These are phyloP conservation scores for Phaeosphaeriaceae sp. DNA, from an alignment of 2,329 filamentous ascomycete species.

Conservation along the genomic window DNA sequence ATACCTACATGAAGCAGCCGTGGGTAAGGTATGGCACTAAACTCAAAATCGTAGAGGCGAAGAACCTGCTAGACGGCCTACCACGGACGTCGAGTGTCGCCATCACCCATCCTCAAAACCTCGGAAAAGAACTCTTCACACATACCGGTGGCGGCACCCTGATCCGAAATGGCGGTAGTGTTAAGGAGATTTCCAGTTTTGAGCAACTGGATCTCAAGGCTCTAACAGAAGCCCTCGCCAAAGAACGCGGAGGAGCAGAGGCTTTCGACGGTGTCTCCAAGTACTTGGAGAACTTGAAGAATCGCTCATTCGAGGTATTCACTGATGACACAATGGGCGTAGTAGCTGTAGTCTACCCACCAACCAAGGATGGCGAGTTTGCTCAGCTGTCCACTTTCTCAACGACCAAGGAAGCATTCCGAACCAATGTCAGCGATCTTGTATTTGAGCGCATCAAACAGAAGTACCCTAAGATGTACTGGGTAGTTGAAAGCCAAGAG, in stretches of 20 bases:
- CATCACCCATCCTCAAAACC: constrained; percentile 93
- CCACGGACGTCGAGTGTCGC: constrained; percentile 93
- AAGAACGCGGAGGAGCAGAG: constrained; percentile 82
- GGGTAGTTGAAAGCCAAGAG: constrained; percentile 95
- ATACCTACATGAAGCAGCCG: constrained; percentile 87
- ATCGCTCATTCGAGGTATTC: constrained; percentile 86
- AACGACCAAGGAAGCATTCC: constrained; percentile 92
- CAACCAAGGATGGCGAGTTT: constrained; percentile 68
- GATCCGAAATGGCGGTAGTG: constrained; percentile 89
- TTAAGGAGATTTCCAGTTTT: constrained; percentile 74
- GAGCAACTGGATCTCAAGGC: constrained; percentile 78
- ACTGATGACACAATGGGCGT: constrained; percentile 95
- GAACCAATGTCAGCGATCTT: constrained; percentile 94
- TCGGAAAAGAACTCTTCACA: constrained; percentile 96
- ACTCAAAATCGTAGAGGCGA: constrained; percentile 97
- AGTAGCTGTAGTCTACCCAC: constrained; percentile 84
- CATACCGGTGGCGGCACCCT: constrained; percentile 93
- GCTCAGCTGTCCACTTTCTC: constrained; percentile 89
- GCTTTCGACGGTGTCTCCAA: constrained; percentile 83
- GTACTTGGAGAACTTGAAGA: constrained; percentile 79
- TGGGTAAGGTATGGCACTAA: constrained; percentile 96
- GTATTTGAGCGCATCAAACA: constrained; percentile 94
- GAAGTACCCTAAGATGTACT: constrained; percentile 87
- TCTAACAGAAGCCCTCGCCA: constrained; percentile 80
- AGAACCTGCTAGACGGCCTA: constrained; percentile 86